phyloP scores from a whole-genome alignment of 306 rosid genomes.

The Begonia peltatifolia region DNA sequence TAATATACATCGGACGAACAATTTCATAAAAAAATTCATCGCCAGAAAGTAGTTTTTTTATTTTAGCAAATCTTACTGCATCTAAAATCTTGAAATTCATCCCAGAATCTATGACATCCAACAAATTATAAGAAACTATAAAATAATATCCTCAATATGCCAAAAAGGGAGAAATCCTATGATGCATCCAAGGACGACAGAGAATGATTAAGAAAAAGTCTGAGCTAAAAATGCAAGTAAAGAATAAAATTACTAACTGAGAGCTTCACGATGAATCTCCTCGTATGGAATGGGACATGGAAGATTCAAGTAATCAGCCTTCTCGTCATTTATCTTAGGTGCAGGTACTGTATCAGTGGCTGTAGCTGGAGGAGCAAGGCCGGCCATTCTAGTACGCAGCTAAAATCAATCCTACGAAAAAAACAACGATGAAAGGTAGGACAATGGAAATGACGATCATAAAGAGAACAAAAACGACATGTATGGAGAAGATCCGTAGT shows the following conservation, averaged over 20 bases:
- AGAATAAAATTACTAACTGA: constrained; percentile 37
- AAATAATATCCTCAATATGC: no score
- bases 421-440: not conserved
- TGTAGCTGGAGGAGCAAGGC: constrained; percentile 21
- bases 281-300: constrained; percentile 92
- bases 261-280: constrained; percentile 95
- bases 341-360: constrained; percentile 1
- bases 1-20: no score
- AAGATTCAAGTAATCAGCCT: constrained; percentile 63
- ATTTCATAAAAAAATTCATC: no score
- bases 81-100: no score
- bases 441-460: not conserved
- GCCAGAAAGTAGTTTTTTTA: no score
- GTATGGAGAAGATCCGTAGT: not conserved
- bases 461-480: not conserved
- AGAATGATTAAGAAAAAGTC: not conserved
- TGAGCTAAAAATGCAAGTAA: not conserved
- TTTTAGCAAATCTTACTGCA: no score
- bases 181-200: no score
- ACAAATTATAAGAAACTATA: no score
- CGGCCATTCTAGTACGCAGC: constrained; percentile 20
- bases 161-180: no score
- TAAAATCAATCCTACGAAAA: not conserved
- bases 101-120: no score
- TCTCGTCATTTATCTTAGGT: constrained; percentile 24